Evolutionary conservation across 1,139 yeast genomes (phyloP).

Genomic region (Candida labiduridarum): DNA sequence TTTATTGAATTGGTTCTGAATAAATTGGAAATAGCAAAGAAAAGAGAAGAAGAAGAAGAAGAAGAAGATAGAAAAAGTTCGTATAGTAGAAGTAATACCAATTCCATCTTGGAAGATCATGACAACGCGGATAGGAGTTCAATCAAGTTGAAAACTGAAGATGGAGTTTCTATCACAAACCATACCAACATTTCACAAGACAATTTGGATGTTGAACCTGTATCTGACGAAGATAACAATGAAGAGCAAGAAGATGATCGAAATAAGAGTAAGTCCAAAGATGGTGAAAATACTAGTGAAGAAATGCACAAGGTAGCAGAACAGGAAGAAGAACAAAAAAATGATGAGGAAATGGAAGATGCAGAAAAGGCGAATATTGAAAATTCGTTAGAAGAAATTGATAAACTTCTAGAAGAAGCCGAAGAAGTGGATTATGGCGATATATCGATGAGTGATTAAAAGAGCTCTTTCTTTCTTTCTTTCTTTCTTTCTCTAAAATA

Average conservation of each 20-base stretch:
- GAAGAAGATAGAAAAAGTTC: not conserved
- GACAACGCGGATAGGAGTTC: not conserved
- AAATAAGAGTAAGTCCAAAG: not conserved
- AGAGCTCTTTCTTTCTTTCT: not conserved
- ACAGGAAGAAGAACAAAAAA: slow-evolving; percentile 12
- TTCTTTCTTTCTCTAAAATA: not conserved
- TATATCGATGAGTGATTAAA: slow-evolving; percentile 23
- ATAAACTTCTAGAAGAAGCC: slow-evolving; percentile 40
- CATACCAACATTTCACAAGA: not conserved
- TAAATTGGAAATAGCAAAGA: slow-evolving; percentile 29
- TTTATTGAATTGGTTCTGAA: slow-evolving; percentile 37
- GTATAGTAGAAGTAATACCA: slow-evolving; percentile 14
- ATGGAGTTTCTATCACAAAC: not conserved
- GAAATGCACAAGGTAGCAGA: slow-evolving; percentile 1
- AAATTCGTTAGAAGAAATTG: slow-evolving; percentile 33
- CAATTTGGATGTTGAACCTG: slow-evolving; percentile 3
- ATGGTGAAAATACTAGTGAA: slow-evolving; percentile 3
- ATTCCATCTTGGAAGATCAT: slow-evolving; percentile 18
- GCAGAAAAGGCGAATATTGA: slow-evolving; percentile 18
- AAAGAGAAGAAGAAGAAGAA: slow-evolving; percentile 20
- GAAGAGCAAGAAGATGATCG: not conserved
- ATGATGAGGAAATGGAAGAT: slow-evolving; percentile 15
- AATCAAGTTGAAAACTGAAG: slow-evolving; percentile 11
- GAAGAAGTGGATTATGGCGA: slow-evolving; percentile 43
- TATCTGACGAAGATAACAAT: not conserved